Base-by-base conservation (phyloP, 352 stramenopile genomes). In the Globisporangium mamillatum region DNA sequence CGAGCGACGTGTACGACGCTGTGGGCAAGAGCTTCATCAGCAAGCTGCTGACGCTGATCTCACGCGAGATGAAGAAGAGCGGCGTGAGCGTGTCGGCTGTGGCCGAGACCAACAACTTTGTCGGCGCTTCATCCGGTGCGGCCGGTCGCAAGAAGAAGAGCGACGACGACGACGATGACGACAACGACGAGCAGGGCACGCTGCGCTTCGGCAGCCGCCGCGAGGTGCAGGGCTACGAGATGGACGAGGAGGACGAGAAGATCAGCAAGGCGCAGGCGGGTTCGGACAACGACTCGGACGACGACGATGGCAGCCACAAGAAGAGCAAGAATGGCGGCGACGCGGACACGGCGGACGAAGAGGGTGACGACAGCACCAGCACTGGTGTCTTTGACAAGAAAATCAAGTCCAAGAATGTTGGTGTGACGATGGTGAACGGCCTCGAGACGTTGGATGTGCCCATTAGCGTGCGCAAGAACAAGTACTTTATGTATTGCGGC, bases 181-280 rank as follows among this genome's bases (percentile, higher is more conserved):
- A 89, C 44, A 85, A 90, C 32, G 81, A 97, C 38, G 88, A 96
- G 67, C 93, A 97, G 73, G 89, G 82, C 65, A 97, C 82, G 65
- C 86, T 96, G 48, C 81, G 83, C 55, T 95, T 96, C 65, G 87
- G 86, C n/a, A 81, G 75, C 29, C 84, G 81, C 46, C 74, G 88
- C 29, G 91, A 97, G 75, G 82, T 93, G 34, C 83, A 84, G 38
- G 91, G 89, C 50, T 96, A 98, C 62, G 87, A 96, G 56, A 96
- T 97, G 71, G 97, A 98, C 73, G 97, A 99, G 54, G 95, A 99
- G 53, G 96, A 99, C 60, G 88, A 97, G 36, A 87, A 94, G 53
- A 89, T 92, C 68, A 82, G 75, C 3, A 79, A 90, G 34, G 69
- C 79, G 27, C 77, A 90, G 57, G 75, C 88, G 9, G 86, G 82